phyloP scores from a whole-genome alignment of 2,329 filamentous ascomycete genomes.

The Claviceps arundinis region DNA sequence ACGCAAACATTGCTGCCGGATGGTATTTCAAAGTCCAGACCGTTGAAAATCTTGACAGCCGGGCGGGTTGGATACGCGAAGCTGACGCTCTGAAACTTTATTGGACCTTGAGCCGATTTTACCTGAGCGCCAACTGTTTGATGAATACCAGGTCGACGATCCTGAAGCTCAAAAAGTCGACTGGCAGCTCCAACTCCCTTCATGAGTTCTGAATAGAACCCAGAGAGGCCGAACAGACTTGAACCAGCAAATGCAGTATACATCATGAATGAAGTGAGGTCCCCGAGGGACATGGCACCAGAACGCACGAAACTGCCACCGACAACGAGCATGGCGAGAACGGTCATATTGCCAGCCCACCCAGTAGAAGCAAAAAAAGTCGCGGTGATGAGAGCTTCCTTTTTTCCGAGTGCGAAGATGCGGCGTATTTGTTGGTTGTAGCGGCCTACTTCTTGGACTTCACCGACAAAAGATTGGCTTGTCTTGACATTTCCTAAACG shows the following conservation, averaged over 20 bases:
- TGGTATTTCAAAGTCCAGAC: constrained; percentile 79
- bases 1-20: constrained; percentile 92
- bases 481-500: constrained; percentile 94
- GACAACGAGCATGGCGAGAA: constrained; percentile 77
- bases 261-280: constrained; percentile 95
- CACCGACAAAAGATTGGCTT: constrained; percentile 89
- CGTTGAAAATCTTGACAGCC: constrained; percentile 80
- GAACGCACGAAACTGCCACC: constrained; percentile 82
- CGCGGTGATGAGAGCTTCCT: constrained; percentile 76
- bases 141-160: constrained; percentile 75
- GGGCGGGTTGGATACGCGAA: constrained; percentile 93
- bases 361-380: constrained; percentile 82
- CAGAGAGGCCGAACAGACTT: constrained; percentile 84
- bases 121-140: constrained; percentile 73
- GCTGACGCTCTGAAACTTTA: constrained; percentile 71
- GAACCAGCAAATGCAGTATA: constrained; percentile 81
- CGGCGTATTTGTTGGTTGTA: constrained; percentile 88
- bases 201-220: constrained; percentile 97
- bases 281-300: constrained; percentile 77
- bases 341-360: constrained; percentile 92
- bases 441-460: constrained; percentile 75
- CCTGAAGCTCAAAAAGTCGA: constrained; percentile 88
- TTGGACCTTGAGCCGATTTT: constrained; percentile 71
- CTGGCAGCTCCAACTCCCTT: constrained; percentile 97
- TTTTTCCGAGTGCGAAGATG: constrained; percentile 80